These are phyloP conservation scores for Skeletonema marinoi DNA, from an alignment of 108 stramenopile genomes.

Conservation along the genomic window DNA sequence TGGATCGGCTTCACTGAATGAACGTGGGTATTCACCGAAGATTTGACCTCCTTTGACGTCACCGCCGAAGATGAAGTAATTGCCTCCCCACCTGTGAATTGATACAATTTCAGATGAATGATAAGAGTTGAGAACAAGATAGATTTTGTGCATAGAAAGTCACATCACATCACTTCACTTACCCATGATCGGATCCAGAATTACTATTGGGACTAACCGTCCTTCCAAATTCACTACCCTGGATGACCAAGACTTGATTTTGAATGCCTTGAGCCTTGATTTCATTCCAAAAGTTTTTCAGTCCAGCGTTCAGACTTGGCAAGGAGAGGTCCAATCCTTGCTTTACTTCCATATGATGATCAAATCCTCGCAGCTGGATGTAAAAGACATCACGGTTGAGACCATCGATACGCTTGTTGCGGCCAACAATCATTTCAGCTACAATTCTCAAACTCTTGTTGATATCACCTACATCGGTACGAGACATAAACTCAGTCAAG, in stretches of 20 bases:
- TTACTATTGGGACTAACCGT: constrained; percentile 37
- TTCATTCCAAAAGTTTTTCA: constrained; percentile 47
- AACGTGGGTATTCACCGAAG: constrained; percentile 38
- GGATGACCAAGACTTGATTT: constrained; percentile 45
- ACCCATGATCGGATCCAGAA: constrained; percentile 21
- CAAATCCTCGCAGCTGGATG: constrained; percentile 59
- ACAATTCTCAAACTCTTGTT: constrained; percentile 32
- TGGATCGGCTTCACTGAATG: constrained; percentile 25
- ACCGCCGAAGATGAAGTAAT: constrained; percentile 56
- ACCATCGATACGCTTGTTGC: constrained; percentile 30
- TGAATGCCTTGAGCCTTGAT: constrained; percentile 45
- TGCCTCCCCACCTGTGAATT: constrained; percentile 45
- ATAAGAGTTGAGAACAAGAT: too few relatives aligned
- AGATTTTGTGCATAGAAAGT: too few relatives aligned
- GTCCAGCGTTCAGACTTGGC: constrained; percentile 7
- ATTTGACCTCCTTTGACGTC: constrained; percentile 51
- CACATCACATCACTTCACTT: background rate
- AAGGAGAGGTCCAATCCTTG: constrained; percentile 22
- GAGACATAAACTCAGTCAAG: background rate
- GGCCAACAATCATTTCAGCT: constrained; percentile 46
- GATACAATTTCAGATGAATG: too few relatives aligned
- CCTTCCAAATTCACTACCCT: constrained; percentile 50
- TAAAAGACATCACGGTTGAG: constrained; percentile 72
- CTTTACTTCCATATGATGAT: constrained; percentile 56
- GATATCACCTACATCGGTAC: constrained; percentile 15